Evolutionary conservation across 176 grass and related monocot species (phyloP), one percentile per base, ranked within the genome.

Genomic region (Phoenix roebelenii): DNA sequence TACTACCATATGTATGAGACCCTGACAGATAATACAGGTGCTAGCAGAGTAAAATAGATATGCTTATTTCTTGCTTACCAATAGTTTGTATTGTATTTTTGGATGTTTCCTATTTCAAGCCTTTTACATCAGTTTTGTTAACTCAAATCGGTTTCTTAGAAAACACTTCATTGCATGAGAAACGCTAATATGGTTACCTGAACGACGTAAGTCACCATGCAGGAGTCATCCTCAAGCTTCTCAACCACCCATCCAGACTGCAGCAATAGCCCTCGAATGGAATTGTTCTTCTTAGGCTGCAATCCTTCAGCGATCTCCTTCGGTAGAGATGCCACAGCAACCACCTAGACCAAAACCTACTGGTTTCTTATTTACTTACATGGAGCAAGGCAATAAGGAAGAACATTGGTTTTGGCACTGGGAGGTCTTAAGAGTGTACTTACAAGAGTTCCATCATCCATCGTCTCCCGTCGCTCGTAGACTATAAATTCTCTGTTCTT

Each of bases 241-340:
- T 98, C 94, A 23, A 98, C 85, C 56, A 98, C 94, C 94, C 94
- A 98, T 48, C 94, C 94, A 17, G 94, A 98, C 59, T 98, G 94
- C 19, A 98, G 72, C 58, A 98, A 69, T 16, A 89, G 76, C 44
- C 92, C 81, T 23, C 86, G 70, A 14, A 78, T 76, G 4, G 60
- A 74, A 53, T 78, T 70, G 18, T 65, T 70, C 60, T 77, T 85
- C 64, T 73, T 76, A 5, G 87, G 93, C 25, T 93, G 82, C 66
- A 98, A 60, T n/a, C 94, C 94, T 4, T 88, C 81, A 3, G 94
- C 88, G 50, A 98, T 98, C 76, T 92, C 85, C 82, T 93, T 98
- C 30, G 94, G 94, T 63, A 98, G 79, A 71, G 85, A 89, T 59
- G 94, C 88, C 28, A 93, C 88, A 7, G 94, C 94, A 1, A 93